Conservation (phyloP, 371 early-diverging fungal species). For the Syncephalastrum contaminatum region DNA sequence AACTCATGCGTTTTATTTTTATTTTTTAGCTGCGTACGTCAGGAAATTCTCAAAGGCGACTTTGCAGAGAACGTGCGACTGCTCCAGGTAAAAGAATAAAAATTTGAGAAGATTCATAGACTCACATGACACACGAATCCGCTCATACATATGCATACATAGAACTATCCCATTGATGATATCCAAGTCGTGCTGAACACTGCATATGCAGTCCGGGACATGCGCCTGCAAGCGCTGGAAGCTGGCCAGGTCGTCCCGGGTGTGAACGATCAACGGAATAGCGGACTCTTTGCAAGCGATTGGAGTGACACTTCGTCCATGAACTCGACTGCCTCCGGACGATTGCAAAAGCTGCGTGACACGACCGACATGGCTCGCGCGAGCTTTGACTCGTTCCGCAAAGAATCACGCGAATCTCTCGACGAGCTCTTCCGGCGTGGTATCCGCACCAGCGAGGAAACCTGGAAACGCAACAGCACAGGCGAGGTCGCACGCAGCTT, state of each 20-base stretch:
- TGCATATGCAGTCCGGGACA: conserved; percentile 41
- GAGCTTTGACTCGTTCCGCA: conserved; percentile 40
- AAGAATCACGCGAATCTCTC: conserved; percentile 41
- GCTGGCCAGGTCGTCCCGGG: conserved; percentile 37
- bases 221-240: conserved; percentile 28
- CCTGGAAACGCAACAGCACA: conserved; percentile 37
- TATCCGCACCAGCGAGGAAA: conserved; percentile 14
- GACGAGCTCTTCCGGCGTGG: conserved; percentile 40
- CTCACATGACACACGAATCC: not conserved
- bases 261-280: conserved; percentile 29
- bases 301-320: conserved; percentile 48
- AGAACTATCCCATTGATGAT: conserved; percentile 56
- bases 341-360: conserved; percentile 38
- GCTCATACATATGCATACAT: not conserved
- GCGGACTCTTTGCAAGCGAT: conserved; percentile 25
- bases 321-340: conserved; percentile 33
- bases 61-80: conserved; percentile 68
- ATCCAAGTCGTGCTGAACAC: conserved; percentile 43
- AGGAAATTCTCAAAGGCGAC: conserved; percentile 56
- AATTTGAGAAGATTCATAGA: not conserved
- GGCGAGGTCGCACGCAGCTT: conserved; percentile 33
- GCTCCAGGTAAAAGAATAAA: conserved; percentile 44
- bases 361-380: conserved; percentile 42
- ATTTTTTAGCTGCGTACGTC: conserved; percentile 55
- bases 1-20: conserved; percentile 4